These are phyloP conservation scores for Geopyxis carbonaria DNA, from an alignment of 495 filamentous ascomycete genomes.

Conservation along the genomic window DNA sequence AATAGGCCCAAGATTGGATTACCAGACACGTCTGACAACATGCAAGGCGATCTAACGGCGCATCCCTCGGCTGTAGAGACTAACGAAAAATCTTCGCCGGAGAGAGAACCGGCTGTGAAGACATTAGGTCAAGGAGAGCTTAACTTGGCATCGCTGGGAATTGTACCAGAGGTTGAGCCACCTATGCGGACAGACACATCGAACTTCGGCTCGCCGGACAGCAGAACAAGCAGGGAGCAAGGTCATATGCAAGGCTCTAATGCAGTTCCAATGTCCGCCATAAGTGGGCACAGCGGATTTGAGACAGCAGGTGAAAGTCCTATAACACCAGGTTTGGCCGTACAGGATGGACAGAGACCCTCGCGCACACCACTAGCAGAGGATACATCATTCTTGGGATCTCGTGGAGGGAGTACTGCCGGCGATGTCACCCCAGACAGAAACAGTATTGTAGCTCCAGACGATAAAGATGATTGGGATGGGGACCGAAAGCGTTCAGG, in stretches of 20 bases:
- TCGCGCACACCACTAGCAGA: conserved; percentile 20
- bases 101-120: conserved; percentile 64
- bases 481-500: conserved; percentile 45
- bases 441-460: conserved; percentile 9
- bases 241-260: background rate
- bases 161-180: conserved; percentile 12
- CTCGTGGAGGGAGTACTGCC: background rate
- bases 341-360: no score
- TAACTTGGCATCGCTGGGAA: conserved; percentile 37
- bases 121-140: conserved; percentile 81
- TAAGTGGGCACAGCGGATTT: conserved; percentile 11
- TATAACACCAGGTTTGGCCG: conserved; percentile 4
- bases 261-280: conserved; percentile 14
- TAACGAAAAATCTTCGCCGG: conserved; percentile 29
- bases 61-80: no score
- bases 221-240: conserved; percentile 1
- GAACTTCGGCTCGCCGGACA: background rate
- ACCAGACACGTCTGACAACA: conserved; percentile 11
- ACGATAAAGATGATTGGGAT: conserved; percentile 44
- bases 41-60: no score
- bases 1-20: conserved; percentile 23
- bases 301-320: conserved; percentile 16
- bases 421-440: conserved; percentile 17
- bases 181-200: conserved; percentile 1
- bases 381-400: conserved; percentile 15